Conservation (phyloP, 1,284 basidiomycete genomes). For the Thecaphora thlaspeos region DNA sequence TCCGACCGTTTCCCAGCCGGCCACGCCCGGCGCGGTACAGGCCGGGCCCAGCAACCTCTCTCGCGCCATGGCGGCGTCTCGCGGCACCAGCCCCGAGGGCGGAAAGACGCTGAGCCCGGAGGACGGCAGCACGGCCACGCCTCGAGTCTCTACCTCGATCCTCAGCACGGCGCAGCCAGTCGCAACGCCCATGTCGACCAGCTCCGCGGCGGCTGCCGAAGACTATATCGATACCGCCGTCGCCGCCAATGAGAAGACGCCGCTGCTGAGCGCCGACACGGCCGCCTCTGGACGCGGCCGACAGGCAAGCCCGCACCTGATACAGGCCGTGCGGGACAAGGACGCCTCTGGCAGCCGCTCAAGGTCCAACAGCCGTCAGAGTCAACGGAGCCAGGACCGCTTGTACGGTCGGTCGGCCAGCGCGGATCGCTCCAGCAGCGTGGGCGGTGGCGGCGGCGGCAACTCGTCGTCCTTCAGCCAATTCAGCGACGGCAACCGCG, state of each 20-base stretch:
- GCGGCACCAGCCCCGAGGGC: constrained; percentile 19
- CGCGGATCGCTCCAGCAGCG: not conserved
- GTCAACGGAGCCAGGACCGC: too few relatives aligned
- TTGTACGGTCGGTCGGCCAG: not conserved
- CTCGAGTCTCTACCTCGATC: constrained; percentile 12
- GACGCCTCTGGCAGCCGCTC: not conserved
- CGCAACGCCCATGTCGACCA: constrained; percentile 8
- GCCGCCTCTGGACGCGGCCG: too few relatives aligned
- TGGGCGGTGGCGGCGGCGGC: not conserved
- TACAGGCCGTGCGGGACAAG: too few relatives aligned
- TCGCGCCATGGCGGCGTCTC: constrained; percentile 22
- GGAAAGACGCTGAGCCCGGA: constrained; percentile 19
- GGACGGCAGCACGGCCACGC: constrained; percentile 25
- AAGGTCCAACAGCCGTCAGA: not conserved
- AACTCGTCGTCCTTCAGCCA: constrained; percentile 19
- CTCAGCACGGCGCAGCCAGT: constrained; percentile 16
- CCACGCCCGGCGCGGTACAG: constrained; percentile 16
- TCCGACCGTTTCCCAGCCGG: constrained; percentile 24
- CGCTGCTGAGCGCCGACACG: too few relatives aligned
- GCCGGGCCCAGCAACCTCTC: constrained; percentile 35
- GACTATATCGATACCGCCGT: too few relatives aligned
- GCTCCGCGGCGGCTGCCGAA: too few relatives aligned
- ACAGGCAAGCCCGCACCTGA: too few relatives aligned
- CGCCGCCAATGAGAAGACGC: too few relatives aligned
- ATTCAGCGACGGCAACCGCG: constrained; percentile 18